Percentiles rank a stretch among this genome's conserved stretches.
phyloP scores from a whole-genome alignment of 2,329 filamentous ascomycete genomes.

The Diaporthe destruens region DNA sequence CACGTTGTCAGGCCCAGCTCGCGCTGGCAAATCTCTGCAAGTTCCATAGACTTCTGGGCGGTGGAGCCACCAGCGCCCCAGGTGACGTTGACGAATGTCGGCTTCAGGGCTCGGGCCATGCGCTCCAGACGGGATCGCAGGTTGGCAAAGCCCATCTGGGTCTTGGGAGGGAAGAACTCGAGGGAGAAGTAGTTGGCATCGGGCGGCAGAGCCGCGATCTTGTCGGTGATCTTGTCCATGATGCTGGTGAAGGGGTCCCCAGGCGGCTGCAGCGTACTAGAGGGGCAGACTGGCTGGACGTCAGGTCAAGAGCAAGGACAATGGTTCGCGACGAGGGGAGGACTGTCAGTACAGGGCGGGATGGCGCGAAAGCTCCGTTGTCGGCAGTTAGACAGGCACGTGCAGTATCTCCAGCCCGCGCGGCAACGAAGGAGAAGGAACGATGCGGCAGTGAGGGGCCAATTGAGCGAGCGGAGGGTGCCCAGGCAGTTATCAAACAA shows the following conservation, averaged over 20 bases:
- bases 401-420: conserved; percentile 10
- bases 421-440: background rate
- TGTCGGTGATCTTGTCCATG: conserved; percentile 94
- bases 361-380: conserved; percentile 28
- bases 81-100: conserved; percentile 96
- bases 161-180: conserved; percentile 99
- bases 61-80: conserved; percentile 98
- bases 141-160: conserved; percentile 93
- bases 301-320: background rate
- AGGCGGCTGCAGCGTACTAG: background rate
- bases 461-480: conserved; percentile 14
- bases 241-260: conserved; percentile 31
- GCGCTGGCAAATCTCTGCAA: conserved; percentile 94
- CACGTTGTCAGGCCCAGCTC: conserved; percentile 94
- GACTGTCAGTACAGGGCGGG: background rate
- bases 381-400: conserved; percentile 28
- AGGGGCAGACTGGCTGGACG: background rate
- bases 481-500: conserved; percentile 4
- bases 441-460: conserved; percentile 14
- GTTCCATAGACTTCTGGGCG: conserved; percentile 88
- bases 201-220: conserved; percentile 89
- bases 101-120: conserved; percentile 91
- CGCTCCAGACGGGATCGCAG: conserved; percentile 92
- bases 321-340: background rate
- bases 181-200: conserved; percentile 91